Evolutionary conservation across 2,329 filamentous ascomycete genomes (phyloP).

Genomic region (Colletotrichum camelliae): DNA sequence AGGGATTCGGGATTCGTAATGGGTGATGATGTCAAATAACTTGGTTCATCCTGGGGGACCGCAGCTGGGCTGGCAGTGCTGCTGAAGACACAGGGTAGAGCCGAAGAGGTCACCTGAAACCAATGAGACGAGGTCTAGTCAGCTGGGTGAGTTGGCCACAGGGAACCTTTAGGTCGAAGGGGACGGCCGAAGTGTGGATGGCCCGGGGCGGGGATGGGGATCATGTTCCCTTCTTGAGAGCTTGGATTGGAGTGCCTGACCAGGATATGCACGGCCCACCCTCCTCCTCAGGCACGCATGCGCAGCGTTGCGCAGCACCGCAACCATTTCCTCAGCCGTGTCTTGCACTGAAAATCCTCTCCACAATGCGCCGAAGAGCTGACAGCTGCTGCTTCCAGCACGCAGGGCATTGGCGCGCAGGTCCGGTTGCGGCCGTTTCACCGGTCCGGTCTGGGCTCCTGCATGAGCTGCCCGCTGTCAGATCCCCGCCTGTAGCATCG

Average conservation of each 20-base stretch:
- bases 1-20: constrained; percentile 18
- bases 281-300: not conserved
- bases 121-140: constrained; percentile 21
- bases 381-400: not conserved
- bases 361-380: not conserved
- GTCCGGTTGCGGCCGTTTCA: constrained; percentile 16
- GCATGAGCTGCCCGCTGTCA: not conserved
- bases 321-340: not conserved
- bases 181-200: constrained; percentile 4
- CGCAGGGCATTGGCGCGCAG: not conserved
- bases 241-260: constrained; percentile 12
- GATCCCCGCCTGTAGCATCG: not conserved
- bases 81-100: not conserved
- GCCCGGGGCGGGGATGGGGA: constrained; percentile 7
- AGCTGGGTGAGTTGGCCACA: constrained; percentile 8
- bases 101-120: constrained; percentile 20
- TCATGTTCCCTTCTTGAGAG: constrained; percentile 5
- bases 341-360: not conserved
- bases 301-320: not conserved
- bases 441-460: constrained; percentile 5
- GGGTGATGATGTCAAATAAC: constrained; percentile 24
- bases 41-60: constrained; percentile 18
- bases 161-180: not conserved
- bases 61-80: not conserved
- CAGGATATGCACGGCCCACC: constrained; percentile 6